Evolutionary conservation across 345 rosid species (phyloP).

Genomic region (Camelina laxa): DNA sequence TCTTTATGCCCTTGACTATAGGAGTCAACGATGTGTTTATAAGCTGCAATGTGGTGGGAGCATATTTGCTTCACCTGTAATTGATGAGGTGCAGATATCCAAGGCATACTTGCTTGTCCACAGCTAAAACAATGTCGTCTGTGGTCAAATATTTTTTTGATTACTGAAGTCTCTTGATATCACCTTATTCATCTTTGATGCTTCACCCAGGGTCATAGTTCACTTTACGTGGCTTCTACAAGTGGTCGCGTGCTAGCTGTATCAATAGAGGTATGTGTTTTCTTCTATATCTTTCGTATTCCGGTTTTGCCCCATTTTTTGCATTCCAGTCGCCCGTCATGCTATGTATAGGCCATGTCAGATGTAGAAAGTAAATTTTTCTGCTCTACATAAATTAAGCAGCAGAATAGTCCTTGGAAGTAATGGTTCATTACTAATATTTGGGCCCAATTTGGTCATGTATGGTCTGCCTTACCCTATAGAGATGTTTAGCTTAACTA

Average conservation of each 20-base stretch:
- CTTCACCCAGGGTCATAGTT: conserved; percentile 53
- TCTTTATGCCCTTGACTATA: conserved; percentile 89
- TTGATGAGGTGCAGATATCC: conserved; percentile 73
- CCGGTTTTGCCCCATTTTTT: not conserved
- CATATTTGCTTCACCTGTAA: conserved; percentile 84
- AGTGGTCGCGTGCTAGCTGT: conserved; percentile 81
- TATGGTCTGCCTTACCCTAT: conserved; percentile 11
- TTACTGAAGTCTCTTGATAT: conserved; percentile 10
- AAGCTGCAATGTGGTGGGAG: conserved; percentile 88
- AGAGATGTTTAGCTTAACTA: conserved; percentile 23
- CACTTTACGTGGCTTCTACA: conserved; percentile 82
- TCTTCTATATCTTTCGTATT: conserved; percentile 3
- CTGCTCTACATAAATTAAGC: conserved; percentile 6
- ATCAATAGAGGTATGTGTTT: conserved; percentile 64
- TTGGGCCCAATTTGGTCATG: conserved; percentile 10
- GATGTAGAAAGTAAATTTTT: not conserved
- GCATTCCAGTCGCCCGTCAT: not conserved
- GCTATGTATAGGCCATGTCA: conserved; percentile 8
- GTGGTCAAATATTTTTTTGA: not conserved
- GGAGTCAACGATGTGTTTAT: conserved; percentile 63
- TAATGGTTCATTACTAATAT: conserved; percentile 12
- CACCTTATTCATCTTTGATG: conserved; percentile 22
- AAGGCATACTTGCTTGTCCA: conserved; percentile 27
- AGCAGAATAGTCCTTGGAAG: conserved; percentile 7
- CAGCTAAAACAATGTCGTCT: conserved; percentile 4